Evolutionary conservation across 2,329 filamentous ascomycete genomes (phyloP).

Genomic region (Fusarium mundagurra): DNA sequence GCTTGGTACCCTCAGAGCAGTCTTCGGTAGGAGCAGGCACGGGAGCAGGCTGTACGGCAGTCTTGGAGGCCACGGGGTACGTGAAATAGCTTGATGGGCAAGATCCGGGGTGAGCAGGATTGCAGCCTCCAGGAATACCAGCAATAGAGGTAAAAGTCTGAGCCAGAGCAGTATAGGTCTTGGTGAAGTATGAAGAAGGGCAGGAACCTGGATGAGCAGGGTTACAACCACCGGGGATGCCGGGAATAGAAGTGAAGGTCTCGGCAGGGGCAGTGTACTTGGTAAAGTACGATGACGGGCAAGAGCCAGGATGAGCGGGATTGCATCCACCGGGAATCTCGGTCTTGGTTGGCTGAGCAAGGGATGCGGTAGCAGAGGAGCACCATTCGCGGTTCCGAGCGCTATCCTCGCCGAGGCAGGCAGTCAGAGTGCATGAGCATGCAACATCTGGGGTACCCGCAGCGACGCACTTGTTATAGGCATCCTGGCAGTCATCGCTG

Average conservation of each 20-base stretch:
- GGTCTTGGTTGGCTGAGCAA: neutral
- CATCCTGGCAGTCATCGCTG: neutral
- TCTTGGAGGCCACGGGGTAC: neutral
- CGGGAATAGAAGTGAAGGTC: constrained; percentile 10
- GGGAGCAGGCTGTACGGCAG: neutral
- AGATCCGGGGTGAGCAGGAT: constrained; percentile 14
- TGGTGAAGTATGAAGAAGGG: neutral
- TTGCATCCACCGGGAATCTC: constrained; percentile 1
- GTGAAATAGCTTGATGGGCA: constrained; percentile 20
- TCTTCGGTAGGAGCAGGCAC: neutral
- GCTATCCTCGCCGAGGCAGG: neutral
- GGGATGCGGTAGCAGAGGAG: constrained; percentile 6
- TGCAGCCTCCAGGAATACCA: constrained; percentile 12
- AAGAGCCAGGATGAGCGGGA: neutral
- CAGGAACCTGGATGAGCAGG: constrained; percentile 27
- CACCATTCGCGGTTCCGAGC: constrained; percentile 5
- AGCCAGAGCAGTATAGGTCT: neutral
- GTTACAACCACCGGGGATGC: constrained; percentile 22
- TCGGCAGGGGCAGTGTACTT: neutral
- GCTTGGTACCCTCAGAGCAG: neutral
- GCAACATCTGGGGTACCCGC: neutral
- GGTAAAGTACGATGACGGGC: neutral
- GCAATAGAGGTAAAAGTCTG: neutral
- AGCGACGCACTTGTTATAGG: neutral
- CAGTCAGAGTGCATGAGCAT: neutral